Evolutionary conservation across 1,139 yeast genomes (phyloP), one percentile per base, ranked within the genome.

Genomic region (Pichia sorboxylosa): DNA sequence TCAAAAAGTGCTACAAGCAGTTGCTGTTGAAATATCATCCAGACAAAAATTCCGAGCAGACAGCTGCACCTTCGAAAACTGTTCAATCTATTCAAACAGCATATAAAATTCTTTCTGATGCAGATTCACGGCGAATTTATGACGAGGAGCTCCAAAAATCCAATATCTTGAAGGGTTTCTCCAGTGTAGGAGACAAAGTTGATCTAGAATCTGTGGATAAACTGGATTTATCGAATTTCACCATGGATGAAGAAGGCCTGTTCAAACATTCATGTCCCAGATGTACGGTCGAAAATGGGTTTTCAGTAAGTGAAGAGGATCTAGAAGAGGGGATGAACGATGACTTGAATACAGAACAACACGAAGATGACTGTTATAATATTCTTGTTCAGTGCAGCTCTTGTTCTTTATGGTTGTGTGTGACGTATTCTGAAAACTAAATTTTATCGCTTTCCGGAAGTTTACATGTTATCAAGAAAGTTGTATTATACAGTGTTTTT

Each of bases 381-480:
- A 66, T 85, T 3, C 63, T 80, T 7, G 73, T 82, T 0, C 94
- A 85, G 47, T 85, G 96, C 50, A 54, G 59, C 10, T 75, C 82
- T 24, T 85, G 96, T 50, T 80, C 93, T 51, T 54, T 84, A 18
- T 85, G 95, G 94, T 57, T 85, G 13, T 73, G 73, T 33, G 85
- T 85, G 2, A 66, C 64, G 40, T 81, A 78, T 48, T 51, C 40
- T 7, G 24, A 6, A 10, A 19, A 19, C 11, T 19, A 19, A 19
- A 19, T 8, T 19, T 19, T 19, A 19, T 19, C 22, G 8, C 10
- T 19, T 19, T 19, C 8, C 11, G 11, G 22, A 19, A 19, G 22
- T 8, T 19, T 8, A 8, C 22, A 8, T 8, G 10, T 19, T 11
- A 8, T 11, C 8, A 19, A 19, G 8, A 8, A 19, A 19, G 11